Conservation (phyloP, 768 basidiomycete species). For the Auricularia sp. region DNA sequence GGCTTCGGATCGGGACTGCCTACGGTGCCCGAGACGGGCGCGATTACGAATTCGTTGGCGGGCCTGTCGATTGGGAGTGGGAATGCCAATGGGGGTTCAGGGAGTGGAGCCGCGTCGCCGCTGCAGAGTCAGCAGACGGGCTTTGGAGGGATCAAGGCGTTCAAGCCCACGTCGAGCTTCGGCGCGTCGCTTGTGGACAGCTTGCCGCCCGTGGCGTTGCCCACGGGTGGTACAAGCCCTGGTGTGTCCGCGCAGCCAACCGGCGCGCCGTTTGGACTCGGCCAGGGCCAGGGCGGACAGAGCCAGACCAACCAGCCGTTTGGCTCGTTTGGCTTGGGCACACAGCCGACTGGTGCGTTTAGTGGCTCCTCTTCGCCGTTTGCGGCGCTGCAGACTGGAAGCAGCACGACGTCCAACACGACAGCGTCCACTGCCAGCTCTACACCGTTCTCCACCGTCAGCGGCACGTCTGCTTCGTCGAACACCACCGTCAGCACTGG, state of each 20-base stretch:
- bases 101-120: conserved; percentile 13
- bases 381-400: background rate
- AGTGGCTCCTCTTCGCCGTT: background rate
- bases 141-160: conserved; percentile 57
- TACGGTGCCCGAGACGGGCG: background rate
- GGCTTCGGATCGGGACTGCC: background rate
- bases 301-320: background rate
- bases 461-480: conserved; percentile 2
- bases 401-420: background rate
- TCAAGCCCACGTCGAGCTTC: conserved; percentile 75
- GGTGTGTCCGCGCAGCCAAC: background rate
- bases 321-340: background rate
- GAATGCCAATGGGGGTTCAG: background rate
- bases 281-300: background rate
- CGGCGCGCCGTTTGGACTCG: background rate
- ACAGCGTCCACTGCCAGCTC: background rate
- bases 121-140: conserved; percentile 42
- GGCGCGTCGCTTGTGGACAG: conserved; percentile 66
- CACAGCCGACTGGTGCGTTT: background rate
- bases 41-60: conserved; percentile 1
- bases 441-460: conserved; percentile 5
- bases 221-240: background rate
- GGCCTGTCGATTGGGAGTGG: background rate
- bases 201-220: conserved; percentile 55
- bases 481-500: background rate